Evolutionary conservation across 2,329 filamentous ascomycete species (phyloP).

Genomic region (Aspergillus caelatus): DNA sequence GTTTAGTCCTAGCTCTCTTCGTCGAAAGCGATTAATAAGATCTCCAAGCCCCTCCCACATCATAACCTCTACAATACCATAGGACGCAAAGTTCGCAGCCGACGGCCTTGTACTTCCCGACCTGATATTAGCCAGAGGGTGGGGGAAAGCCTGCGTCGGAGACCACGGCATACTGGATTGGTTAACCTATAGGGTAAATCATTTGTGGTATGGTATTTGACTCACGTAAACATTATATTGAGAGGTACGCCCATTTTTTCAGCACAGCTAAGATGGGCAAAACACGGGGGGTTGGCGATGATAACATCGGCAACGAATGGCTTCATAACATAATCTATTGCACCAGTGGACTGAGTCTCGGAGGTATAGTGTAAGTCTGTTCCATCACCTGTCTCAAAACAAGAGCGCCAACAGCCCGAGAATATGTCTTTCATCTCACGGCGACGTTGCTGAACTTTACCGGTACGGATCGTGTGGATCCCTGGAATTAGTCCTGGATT

Average conservation of each 20-base stretch:
- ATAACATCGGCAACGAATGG: constrained; percentile 80
- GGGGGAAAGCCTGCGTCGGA: constrained; percentile 3
- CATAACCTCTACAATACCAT: constrained; percentile 2
- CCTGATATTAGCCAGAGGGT: constrained; percentile 7
- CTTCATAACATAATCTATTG: constrained; percentile 12
- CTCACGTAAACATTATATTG: constrained; percentile 4
- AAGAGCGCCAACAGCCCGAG: constrained; percentile 81
- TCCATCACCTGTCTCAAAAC: constrained; percentile 76
- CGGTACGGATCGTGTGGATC: constrained; percentile 75
- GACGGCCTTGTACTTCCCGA: not conserved
- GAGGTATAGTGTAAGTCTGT: constrained; percentile 13
- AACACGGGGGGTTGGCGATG: constrained; percentile 79
- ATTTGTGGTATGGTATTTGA: no score
- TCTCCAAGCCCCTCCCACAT: constrained; percentile 9
- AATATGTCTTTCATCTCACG: constrained; percentile 77
- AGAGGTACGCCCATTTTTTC: constrained; percentile 58
- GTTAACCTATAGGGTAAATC: no score
- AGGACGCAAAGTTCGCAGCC: not conserved
- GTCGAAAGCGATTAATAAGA: constrained; percentile 6
- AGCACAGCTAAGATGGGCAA: constrained; percentile 77
- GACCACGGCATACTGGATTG: constrained; percentile 2
- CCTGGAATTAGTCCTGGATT: constrained; percentile 84
- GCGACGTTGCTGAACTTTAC: constrained; percentile 71
- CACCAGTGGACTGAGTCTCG: no score
- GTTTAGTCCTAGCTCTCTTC: not conserved